A percentile compares a stretch with the other conserved stretches of the same genome.
Conservation (phyloP, 2,329 filamentous ascomycete species). For the Xylaria multiplex region DNA sequence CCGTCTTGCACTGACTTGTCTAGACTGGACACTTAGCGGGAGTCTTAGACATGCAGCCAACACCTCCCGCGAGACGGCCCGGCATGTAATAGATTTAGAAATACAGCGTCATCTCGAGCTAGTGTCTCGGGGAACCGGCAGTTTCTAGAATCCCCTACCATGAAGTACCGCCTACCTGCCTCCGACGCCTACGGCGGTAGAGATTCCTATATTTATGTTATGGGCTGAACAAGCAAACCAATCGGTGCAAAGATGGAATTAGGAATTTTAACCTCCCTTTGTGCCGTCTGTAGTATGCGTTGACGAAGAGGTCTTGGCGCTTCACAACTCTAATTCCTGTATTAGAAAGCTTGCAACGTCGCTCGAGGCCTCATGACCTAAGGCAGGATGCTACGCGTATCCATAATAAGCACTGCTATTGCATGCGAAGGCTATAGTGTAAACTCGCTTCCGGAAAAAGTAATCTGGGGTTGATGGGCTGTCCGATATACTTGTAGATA, state of each 20-base stretch:
- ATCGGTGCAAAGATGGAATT: constrained; percentile 18
- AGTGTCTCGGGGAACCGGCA: constrained; percentile 21
- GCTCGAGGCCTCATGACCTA: neutral
- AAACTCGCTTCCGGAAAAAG: neutral
- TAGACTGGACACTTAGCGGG: neutral
- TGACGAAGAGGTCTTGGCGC: constrained; percentile 5
- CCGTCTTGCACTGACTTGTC: neutral
- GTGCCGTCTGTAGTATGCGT: neutral
- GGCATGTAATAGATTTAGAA: constrained; percentile 15
- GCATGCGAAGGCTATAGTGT: neutral
- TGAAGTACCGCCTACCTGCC: neutral
- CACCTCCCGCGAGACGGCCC: constrained; percentile 6
- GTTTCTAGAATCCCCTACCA: constrained; percentile 7
- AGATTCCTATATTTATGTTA: neutral
- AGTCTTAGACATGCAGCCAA: constrained; percentile 23
- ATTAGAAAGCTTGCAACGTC: constrained; percentile 1
- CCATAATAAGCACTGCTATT: neutral
- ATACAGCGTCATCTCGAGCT: constrained; percentile 1
- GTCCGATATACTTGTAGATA: neutral
- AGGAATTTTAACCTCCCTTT: constrained; percentile 6
- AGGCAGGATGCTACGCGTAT: neutral
- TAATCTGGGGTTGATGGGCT: neutral
- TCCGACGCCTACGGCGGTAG: neutral
- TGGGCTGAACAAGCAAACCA: neutral
- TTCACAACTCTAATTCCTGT: neutral